Base-by-base conservation (phyloP, 2,329 filamentous ascomycete species). In the Nigrospora oryzae region DNA sequence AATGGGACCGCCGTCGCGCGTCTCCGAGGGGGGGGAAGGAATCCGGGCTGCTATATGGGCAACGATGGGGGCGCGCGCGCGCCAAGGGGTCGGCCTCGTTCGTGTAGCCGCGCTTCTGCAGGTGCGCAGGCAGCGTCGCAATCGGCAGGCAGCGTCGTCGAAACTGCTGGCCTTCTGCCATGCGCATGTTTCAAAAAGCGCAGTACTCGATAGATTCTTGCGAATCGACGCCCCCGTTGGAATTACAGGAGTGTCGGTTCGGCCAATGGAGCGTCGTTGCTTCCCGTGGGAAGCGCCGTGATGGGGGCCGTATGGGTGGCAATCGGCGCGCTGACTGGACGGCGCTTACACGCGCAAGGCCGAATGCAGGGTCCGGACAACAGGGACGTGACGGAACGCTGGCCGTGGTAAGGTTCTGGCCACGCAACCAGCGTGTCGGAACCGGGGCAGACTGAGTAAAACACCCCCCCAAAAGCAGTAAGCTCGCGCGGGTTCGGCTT, bases 201-300 rank as follows among this genome's bases (percentile, higher is more conserved):
- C 35, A 44, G 12, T 33, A 30, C 14, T 28, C 35, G 23, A 44
- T 44, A 44, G 36, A 17, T 30, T 30, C 23, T 15, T 12, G 17
- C 35, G 23, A 28, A 33, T 15, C 11, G 17, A 15, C 16, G 17
- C 36, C 16, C 30, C 31, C 32, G 36, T 33, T 37, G 41, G 19
- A 16, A 37, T 17, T 38, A 32, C 19, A 16, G 36, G 19, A 44
- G 5, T 16, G n/a, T 28, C 13, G 15, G 17, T 10, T 19, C 12
- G 30, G 16, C 42, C 36, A 38, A 38, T 33, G 31, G 12, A 33
- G 19, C 15, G 35, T 17, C 16, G 16, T 41, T n/a, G 12, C 30
- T 32, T 33, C 35, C 11, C 23, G 32, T 36, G 23, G 12, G 36
- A 38, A 44, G 42, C 42, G 42, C 42, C 42, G 42, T 38, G 42